Evolutionary conservation across 495 filamentous ascomycete genomes (phyloP).

Genomic region (Xylaria flabelliformis): DNA sequence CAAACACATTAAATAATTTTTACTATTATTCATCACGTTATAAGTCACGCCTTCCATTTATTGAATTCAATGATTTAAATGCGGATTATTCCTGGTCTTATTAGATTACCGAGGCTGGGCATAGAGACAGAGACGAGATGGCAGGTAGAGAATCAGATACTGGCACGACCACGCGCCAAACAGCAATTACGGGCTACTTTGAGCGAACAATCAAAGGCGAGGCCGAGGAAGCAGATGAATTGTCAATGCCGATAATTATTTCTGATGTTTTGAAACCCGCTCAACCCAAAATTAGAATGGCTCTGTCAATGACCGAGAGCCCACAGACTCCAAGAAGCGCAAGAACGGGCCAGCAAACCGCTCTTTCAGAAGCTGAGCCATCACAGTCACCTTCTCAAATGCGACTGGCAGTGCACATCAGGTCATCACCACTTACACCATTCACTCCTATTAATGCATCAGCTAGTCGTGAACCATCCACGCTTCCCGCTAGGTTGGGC

Average conservation of each 20-base stretch:
- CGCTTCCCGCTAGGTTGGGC: constrained; percentile 1
- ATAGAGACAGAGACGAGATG: constrained; percentile 1
- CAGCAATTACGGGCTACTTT: background rate
- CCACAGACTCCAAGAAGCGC: constrained; percentile 13
- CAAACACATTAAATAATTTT: background rate
- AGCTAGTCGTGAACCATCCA: background rate
- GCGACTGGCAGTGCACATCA: constrained; percentile 38
- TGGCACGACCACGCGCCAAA: constrained; percentile 3
- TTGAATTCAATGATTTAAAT: background rate
- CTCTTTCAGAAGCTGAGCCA: constrained; percentile 3
- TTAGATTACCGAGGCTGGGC: background rate
- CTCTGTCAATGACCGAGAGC: constrained; percentile 14
- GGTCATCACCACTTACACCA: constrained; percentile 30
- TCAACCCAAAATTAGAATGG: constrained; percentile 14
- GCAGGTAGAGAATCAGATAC: background rate
- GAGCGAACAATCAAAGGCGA: background rate
- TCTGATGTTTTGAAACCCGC: constrained; percentile 31
- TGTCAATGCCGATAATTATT: constrained; percentile 20
- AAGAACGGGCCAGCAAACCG: constrained; percentile 2
- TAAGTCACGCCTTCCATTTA: background rate
- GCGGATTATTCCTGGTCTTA: background rate
- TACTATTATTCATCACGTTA: background rate
- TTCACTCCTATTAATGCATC: constrained; percentile 30
- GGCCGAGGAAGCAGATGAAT: constrained; percentile 24
- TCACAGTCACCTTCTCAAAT: constrained; percentile 22